These are phyloP conservation scores for Kodamaea suecica DNA, from an alignment of 1,139 yeast genomes.

Conservation along the genomic window DNA sequence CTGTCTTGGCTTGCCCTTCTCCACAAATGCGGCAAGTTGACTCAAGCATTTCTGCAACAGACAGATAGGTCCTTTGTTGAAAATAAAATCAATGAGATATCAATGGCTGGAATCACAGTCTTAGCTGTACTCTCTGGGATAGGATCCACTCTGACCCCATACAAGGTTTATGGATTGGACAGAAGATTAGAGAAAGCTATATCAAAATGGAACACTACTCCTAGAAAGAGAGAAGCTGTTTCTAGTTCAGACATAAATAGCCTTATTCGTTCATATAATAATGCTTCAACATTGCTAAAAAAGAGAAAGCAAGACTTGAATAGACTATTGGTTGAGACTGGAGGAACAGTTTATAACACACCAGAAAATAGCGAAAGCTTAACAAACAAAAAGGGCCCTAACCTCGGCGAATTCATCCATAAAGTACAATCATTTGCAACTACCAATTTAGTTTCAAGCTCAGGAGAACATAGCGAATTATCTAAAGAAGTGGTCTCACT, in stretches of 20 bases:
- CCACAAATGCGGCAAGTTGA: constrained; percentile 36
- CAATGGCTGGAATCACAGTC: constrained; percentile 67
- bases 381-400: constrained; percentile 8
- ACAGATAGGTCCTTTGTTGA: constrained; percentile 28
- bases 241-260: constrained; percentile 27
- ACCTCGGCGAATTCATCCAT: constrained; percentile 30
- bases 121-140: constrained; percentile 73
- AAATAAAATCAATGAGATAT: constrained; percentile 54
- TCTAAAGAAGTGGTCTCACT: constrained; percentile 37
- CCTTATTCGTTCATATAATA: constrained; percentile 37
- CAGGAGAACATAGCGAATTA: constrained; percentile 33
- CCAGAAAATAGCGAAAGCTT: constrained; percentile 15
- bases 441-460: constrained; percentile 16
- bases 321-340: constrained; percentile 17
- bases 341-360: constrained; percentile 30
- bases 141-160: constrained; percentile 70
- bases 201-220: neutral
- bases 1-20: constrained; percentile 34
- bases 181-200: constrained; percentile 1
- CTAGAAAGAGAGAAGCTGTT: constrained; percentile 6
- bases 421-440: constrained; percentile 46
- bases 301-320: constrained; percentile 34
- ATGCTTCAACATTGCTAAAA: constrained; percentile 33
- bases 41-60: constrained; percentile 26
- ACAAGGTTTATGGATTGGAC: constrained; percentile 18